A percentile compares a stretch with the other conserved stretches of the same genome.
phyloP scores from a whole-genome alignment of 1,139 yeast species.

The Oligophagozyma castellii region DNA sequence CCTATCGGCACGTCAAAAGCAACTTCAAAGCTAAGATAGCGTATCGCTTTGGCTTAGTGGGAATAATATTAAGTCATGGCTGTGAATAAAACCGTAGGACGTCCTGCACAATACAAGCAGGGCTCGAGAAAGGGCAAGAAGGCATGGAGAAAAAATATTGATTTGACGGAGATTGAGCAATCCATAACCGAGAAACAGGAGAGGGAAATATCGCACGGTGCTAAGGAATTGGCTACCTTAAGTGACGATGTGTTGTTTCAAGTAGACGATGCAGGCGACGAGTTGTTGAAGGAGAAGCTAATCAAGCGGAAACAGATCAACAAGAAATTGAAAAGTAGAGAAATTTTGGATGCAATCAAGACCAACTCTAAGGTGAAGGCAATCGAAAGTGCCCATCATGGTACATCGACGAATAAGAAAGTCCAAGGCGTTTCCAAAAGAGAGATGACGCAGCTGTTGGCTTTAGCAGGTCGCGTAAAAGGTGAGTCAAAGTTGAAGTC shows the following conservation, averaged over 20 bases:
- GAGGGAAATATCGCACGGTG: slow-evolving; percentile 53
- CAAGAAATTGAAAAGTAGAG: slow-evolving; percentile 52
- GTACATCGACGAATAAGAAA: slow-evolving; percentile 24
- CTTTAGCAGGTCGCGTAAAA: slow-evolving; percentile 61
- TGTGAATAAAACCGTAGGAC: no score
- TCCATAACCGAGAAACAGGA: slow-evolving; percentile 61
- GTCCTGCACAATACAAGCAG: slow-evolving; percentile 41
- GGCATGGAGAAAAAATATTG: slow-evolving; percentile 94
- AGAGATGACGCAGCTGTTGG: slow-evolving; percentile 57
- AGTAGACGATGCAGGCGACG: slow-evolving; percentile 60
- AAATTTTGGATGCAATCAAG: slow-evolving; percentile 42
- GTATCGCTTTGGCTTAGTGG: no score
- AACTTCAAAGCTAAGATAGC: no score
- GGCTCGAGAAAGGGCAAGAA: slow-evolving; percentile 82
- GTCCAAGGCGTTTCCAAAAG: slow-evolving; percentile 55
- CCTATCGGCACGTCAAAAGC: no score
- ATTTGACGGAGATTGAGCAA: slow-evolving; percentile 60
- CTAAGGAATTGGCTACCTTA: slow-evolving; percentile 27
- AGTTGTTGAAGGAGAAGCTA: slow-evolving; percentile 28
- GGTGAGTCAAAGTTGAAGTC: slow-evolving; percentile 42
- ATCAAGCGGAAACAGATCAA: slow-evolving; percentile 29
- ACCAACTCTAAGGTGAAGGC: slow-evolving; percentile 73
- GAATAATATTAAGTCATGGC: no score
- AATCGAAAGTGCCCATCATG: slow-evolving; percentile 28
- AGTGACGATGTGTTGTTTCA: slow-evolving; percentile 43